Percentiles rank a stretch among this genome's conserved stretches.
These are phyloP conservation scores for Epichloe amarillans DNA, from an alignment of 2,329 filamentous ascomycete genomes.

Conservation along the genomic window DNA sequence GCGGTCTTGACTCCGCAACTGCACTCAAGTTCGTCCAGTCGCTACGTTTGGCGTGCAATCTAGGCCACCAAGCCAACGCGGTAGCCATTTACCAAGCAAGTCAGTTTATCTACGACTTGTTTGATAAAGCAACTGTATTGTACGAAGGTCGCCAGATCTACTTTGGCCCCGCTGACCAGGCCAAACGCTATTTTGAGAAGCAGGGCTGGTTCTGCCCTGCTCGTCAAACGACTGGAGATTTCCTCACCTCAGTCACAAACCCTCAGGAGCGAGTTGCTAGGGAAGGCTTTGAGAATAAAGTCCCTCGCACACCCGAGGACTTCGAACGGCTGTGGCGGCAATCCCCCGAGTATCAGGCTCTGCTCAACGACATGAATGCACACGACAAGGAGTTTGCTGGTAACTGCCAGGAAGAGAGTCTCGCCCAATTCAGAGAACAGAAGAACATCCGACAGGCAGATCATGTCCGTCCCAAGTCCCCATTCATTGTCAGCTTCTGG, in stretches of 20 bases:
- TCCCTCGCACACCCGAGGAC: slow-evolving; percentile 57
- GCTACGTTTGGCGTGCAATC: slow-evolving; percentile 50
- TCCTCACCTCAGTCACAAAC: slow-evolving; percentile 56
- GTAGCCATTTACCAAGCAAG: slow-evolving; percentile 64
- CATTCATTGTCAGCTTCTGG: slow-evolving; percentile 41
- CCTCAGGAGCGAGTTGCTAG: slow-evolving; percentile 42
- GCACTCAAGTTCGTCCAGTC: slow-evolving; percentile 61
- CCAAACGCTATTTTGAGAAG: slow-evolving; percentile 51
- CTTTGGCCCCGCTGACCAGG: slow-evolving; percentile 49
- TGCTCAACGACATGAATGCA: slow-evolving; percentile 34
- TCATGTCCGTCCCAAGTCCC: slow-evolving; percentile 38
- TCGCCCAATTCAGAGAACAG: slow-evolving; percentile 29
- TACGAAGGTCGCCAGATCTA: slow-evolving; percentile 71
- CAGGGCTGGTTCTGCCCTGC: slow-evolving; percentile 56
- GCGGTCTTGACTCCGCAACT: slow-evolving; percentile 60
- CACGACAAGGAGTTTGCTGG: slow-evolving; percentile 34
- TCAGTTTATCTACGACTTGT: slow-evolving; percentile 55
- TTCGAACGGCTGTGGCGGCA: slow-evolving; percentile 40
- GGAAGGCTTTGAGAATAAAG: slow-evolving; percentile 44
- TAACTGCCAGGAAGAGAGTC: slow-evolving; percentile 23
- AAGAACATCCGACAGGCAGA: slow-evolving; percentile 40
- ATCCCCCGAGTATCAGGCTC: slow-evolving; percentile 28
- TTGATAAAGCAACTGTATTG: slow-evolving; percentile 62
- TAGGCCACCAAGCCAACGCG: slow-evolving; percentile 45
- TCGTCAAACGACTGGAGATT: slow-evolving; percentile 56